Evolutionary conservation across 371 early-diverging fungal genomes (phyloP), one percentile per base, ranked within the genome.

Genomic region (Scutellospora calospora): DNA sequence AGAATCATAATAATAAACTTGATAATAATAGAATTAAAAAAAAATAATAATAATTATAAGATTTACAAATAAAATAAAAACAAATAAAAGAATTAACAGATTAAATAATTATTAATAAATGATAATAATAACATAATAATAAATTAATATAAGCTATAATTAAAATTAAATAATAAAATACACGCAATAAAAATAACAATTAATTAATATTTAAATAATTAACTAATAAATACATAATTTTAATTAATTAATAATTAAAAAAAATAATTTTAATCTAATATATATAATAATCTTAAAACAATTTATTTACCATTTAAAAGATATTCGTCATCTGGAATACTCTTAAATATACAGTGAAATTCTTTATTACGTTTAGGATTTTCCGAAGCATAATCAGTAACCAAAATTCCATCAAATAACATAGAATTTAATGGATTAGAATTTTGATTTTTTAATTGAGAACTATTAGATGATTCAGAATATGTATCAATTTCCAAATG

Each of bases 231-330:
- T 51, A 51, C 16, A 51, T 51, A 51, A 6, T 16, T 29, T 25
- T 14, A 49, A 52, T n/a, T 52, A 52, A 14, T 22, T 5, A 29
- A 18, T 6, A 60, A 33, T n/a, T 18, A 22, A 5, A 27, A 5
- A 60, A 31, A 9, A 33, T 27, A 29, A 20, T 52, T 20, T 4
- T 54, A 27, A 12, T 25, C 51, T 18, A 45, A 29, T 38, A 27
- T n/a, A 49, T 76, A 12, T 49, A 18, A 27, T 22, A 3, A 8
- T 45, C 8, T 6, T 29, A 12, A 41, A 33, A 54, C n/a, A n/a
- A n/a, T n/a, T n/a, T n/a, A n/a, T n/a, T n/a, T 85, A 90, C 91
- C 91, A 86, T 92, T 91, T 75, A 93, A 89, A 51, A 93, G 80
- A 80, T 86, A 85, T 79, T 92, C 93, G 8, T 88, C 87, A 16